These are phyloP conservation scores for Eragrostis curvula DNA, from an alignment of 176 grass and related monocot genomes.

Conservation along the genomic window DNA sequence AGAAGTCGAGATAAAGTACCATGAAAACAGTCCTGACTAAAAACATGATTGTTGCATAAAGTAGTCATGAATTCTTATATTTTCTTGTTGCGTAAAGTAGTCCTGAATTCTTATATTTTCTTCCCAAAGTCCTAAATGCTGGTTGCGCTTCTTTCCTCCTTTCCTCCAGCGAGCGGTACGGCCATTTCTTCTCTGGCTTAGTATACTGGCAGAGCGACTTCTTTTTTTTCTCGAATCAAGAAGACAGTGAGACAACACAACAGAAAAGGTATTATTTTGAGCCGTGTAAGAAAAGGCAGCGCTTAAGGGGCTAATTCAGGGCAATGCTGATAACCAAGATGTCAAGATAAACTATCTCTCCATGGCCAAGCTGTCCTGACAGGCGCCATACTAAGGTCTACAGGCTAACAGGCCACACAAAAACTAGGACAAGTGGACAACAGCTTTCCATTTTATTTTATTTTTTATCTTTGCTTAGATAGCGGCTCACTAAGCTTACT, in stretches of 20 bases:
- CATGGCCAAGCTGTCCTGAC: background rate
- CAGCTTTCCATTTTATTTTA: constrained; percentile 36
- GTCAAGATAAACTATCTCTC: constrained; percentile 9
- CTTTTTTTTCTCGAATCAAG: background rate
- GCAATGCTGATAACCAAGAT: constrained; percentile 14
- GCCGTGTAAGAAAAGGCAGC: constrained; percentile 36
- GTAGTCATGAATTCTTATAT: background rate
- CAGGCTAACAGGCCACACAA: background rate
- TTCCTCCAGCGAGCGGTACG: background rate
- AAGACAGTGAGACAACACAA: background rate
- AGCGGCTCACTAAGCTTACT: constrained; percentile 14
- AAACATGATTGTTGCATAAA: background rate
- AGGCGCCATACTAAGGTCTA: background rate
- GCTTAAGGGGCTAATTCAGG: constrained; percentile 17
- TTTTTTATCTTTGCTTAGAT: background rate
- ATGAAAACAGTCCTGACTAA: background rate
- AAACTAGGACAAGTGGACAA: background rate
- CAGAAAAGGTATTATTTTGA: background rate
- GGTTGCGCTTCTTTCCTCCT: background rate
- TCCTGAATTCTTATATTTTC: background rate
- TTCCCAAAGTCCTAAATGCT: background rate
- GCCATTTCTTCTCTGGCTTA: background rate
- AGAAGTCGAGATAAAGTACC: background rate
- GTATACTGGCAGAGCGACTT: background rate
- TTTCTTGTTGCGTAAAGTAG: background rate